Evolutionary conservation across 2,329 filamentous ascomycete species (phyloP).

Genomic region (Lecanoromycetidae sp.): DNA sequence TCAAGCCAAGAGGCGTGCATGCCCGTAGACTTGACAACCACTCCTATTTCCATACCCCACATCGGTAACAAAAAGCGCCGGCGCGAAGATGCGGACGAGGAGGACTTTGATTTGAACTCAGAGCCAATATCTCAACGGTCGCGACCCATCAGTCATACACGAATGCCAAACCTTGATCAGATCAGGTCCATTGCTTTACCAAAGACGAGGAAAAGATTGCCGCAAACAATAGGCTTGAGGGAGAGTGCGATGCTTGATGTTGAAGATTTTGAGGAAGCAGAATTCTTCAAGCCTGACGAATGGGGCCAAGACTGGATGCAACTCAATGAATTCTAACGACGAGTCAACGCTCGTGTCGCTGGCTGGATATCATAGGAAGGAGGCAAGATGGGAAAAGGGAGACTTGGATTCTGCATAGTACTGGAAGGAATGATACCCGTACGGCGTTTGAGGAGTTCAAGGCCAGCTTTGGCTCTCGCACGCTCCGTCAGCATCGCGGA

Average conservation of each 20-base stretch:
- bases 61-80: constrained; percentile 11
- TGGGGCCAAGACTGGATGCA: not conserved
- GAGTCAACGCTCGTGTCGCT: too few relatives aligned
- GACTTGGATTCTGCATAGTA: too few relatives aligned
- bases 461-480: too few relatives aligned
- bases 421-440: too few relatives aligned
- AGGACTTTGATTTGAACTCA: constrained; percentile 24
- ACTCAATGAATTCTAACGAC: not conserved
- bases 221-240: constrained; percentile 22
- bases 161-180: constrained; percentile 7
- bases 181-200: constrained; percentile 4
- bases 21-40: not conserved
- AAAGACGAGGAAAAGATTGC: constrained; percentile 19
- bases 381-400: too few relatives aligned
- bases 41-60: not conserved
- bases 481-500: too few relatives aligned
- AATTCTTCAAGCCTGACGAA: constrained; percentile 27
- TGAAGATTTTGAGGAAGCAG: constrained; percentile 34
- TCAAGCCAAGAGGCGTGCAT: constrained; percentile 14
- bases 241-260: constrained; percentile 26
- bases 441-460: too few relatives aligned
- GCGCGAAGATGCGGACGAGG: constrained; percentile 13
- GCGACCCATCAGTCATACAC: constrained; percentile 6
- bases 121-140: constrained; percentile 26
- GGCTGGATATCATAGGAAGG: too few relatives aligned